These are phyloP conservation scores for Lactifluus hygrophoroides DNA, from an alignment of 768 basidiomycete genomes.

Conservation along the genomic window DNA sequence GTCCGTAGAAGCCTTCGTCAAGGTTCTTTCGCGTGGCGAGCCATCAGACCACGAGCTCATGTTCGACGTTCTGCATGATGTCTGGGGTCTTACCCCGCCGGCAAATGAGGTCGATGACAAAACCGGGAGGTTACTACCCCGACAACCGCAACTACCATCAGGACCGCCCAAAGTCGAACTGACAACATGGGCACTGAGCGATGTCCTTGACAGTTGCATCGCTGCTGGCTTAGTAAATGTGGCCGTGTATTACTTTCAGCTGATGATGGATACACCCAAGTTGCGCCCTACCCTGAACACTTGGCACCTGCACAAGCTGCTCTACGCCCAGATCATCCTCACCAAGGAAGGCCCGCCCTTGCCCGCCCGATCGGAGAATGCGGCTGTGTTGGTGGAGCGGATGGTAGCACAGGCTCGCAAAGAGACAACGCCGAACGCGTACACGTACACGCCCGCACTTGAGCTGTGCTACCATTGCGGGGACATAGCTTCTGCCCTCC, in stretches of 20 bases:
- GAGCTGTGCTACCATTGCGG: constrained; percentile 4
- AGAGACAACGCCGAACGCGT: neutral
- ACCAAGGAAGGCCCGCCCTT: neutral
- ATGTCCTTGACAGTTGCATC: constrained; percentile 50
- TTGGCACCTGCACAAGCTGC: neutral
- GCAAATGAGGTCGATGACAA: constrained; percentile 30
- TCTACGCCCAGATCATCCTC: neutral
- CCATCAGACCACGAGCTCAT: constrained; percentile 56
- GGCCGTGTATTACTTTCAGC: constrained; percentile 49
- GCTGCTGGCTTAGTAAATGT: constrained; percentile 37
- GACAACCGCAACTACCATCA: neutral
- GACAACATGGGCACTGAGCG: constrained; percentile 39
- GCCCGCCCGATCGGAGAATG: neutral
- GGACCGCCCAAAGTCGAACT: constrained; percentile 35
- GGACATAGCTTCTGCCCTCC: constrained; percentile 4
- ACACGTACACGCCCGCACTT: neutral
- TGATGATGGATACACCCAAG: constrained; percentile 40
- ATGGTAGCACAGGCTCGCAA: neutral
- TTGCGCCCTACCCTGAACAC: neutral
- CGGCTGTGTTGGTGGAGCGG: constrained; percentile 7
- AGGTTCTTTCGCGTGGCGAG: constrained; percentile 47
- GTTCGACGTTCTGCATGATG: constrained; percentile 52
- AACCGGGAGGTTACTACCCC: neutral
- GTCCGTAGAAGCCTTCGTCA: constrained; percentile 43
- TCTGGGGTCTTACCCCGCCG: constrained; percentile 44